These are phyloP conservation scores for Verticillium tricorpus DNA, from an alignment of 2,329 filamentous ascomycete species.

Conservation along the genomic window DNA sequence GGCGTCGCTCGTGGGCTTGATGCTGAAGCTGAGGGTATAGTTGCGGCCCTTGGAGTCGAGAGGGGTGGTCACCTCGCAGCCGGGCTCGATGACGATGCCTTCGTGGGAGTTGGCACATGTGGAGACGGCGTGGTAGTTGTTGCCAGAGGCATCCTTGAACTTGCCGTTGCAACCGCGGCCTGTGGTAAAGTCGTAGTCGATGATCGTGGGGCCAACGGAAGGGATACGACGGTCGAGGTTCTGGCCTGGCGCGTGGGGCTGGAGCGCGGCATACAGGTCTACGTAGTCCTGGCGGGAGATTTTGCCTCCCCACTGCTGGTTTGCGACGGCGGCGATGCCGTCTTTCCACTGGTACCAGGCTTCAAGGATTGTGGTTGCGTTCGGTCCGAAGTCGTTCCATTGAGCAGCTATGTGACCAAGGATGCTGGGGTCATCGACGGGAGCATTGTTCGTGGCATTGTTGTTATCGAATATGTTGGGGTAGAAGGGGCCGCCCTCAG, in stretches of 20 bases:
- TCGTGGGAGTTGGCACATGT: conserved; percentile 1
- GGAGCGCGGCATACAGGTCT: conserved; percentile 11
- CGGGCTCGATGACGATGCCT: conserved; percentile 22
- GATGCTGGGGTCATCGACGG: conserved; percentile 8
- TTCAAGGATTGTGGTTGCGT: conserved; percentile 18
- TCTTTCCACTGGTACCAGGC: conserved; percentile 20
- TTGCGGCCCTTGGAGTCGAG: conserved; percentile 52
- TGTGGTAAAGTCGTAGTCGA: conserved; percentile 11
- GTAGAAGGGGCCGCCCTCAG: conserved; percentile 12
- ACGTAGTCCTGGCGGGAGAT: conserved; percentile 10
- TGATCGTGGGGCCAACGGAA: conserved; percentile 10
- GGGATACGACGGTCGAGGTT: conserved; percentile 16
- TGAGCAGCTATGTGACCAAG: conserved; percentile 16
- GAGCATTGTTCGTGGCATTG: conserved; percentile 13
- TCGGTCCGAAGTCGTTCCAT: conserved; percentile 20
- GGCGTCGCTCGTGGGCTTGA: conserved; percentile 18
- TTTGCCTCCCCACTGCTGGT: conserved; percentile 21
- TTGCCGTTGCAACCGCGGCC: conserved; percentile 4
- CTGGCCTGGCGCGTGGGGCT: conserved; percentile 15
- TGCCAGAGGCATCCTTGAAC: conserved; percentile 14
- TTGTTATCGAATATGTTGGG: conserved; percentile 18
- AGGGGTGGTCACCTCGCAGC: conserved; percentile 36
- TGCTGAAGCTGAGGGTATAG: conserved; percentile 46
- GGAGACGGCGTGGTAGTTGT: conserved; percentile 13
- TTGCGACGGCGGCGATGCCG: conserved; percentile 17